Evolutionary conservation across 2,329 filamentous ascomycete species (phyloP), one percentile per base, ranked within the genome.

Genomic region (Thelonectria olida): DNA sequence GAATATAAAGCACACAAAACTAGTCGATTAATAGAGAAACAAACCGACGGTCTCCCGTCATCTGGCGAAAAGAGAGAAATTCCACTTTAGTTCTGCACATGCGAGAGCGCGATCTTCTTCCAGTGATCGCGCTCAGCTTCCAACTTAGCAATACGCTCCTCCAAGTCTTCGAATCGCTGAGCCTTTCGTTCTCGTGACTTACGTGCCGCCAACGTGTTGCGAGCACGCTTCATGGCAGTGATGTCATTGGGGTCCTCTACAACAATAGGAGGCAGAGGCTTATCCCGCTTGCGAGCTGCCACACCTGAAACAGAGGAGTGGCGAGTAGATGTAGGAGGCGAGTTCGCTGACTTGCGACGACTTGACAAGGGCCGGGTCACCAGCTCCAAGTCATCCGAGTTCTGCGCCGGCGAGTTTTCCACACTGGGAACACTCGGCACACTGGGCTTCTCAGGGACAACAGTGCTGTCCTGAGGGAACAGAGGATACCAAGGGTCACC

Each of bases 131-230:
- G 83, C 74, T 90, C 88, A 39, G 84, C 82, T 76, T 89, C 84
- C 25, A 95, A 80, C 74, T 91, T 88, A 17, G 82, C 84, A 72
- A 97, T 93, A 72, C 87, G 84, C 38, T 85, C 85, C 81, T 96
- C 91, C 45, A 97, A 83, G 59, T 89, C 87, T 57, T 92, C 89
- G 63, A 95, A 84, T 69, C 90, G 87, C 75, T 90, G 85, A 58
- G 92, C 88, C 82, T 97, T 97, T 67, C 93, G 90, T 73, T 93
- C 90, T 53, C 95, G 90, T 61, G 93, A 97, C 81, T 97, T 97
- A 68, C 95, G 93, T 71, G 95, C 95, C 17, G 95, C 95, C 76
- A 96, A 86, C 8, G 93, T 97, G 78, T 97, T 98, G 68, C 93
- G 91, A 51, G 93, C 94, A 76, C 95, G 92, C 88, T 97, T 97